Evolutionary conservation across 192 early-diverging fungal genomes (phyloP).

Genomic region (Neocallimastix lanati): DNA sequence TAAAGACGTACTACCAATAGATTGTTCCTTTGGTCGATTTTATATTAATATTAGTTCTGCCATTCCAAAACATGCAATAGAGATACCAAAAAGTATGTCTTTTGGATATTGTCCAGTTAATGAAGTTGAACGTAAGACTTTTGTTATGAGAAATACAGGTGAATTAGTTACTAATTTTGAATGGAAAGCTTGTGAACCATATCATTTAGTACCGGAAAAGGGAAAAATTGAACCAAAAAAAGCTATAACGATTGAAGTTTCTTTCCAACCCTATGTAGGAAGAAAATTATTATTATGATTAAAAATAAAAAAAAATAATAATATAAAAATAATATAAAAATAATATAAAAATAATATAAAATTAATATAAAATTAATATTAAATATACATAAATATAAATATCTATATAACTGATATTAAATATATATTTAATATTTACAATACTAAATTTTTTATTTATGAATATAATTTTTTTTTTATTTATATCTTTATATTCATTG

Average conservation of each 20-base stretch:
- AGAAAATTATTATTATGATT: too few species aligned
- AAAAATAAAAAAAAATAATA: too few species aligned
- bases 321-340: too few species aligned
- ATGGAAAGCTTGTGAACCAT: constrained; percentile 24
- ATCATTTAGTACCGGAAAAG: constrained; percentile 12
- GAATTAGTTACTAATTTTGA: constrained; percentile 25
- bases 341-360: too few species aligned
- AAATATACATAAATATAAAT: too few species aligned
- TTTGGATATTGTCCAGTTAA: constrained; percentile 26
- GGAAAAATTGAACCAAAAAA: constrained; percentile 16
- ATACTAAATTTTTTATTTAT: too few species aligned
- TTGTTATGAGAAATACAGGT: constrained; percentile 22
- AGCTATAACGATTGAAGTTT: constrained; percentile 11
- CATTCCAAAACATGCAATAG: constrained; percentile 29
- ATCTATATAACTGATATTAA: too few species aligned
- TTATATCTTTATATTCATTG: too few species aligned
- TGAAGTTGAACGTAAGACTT: constrained; percentile 18
- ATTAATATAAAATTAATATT: too few species aligned
- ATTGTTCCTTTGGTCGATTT: constrained; percentile 30
- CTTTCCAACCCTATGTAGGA: constrained; percentile 30
- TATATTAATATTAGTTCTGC: constrained; percentile 28
- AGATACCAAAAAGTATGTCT: constrained; percentile 20
- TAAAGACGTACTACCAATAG: constrained; percentile 29
- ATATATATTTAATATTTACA: too few species aligned
- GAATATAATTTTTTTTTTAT: too few species aligned